These are phyloP conservation scores for Cryptococcus floricola DNA, from an alignment of 1,284 basidiomycete species.

Conservation along the genomic window DNA sequence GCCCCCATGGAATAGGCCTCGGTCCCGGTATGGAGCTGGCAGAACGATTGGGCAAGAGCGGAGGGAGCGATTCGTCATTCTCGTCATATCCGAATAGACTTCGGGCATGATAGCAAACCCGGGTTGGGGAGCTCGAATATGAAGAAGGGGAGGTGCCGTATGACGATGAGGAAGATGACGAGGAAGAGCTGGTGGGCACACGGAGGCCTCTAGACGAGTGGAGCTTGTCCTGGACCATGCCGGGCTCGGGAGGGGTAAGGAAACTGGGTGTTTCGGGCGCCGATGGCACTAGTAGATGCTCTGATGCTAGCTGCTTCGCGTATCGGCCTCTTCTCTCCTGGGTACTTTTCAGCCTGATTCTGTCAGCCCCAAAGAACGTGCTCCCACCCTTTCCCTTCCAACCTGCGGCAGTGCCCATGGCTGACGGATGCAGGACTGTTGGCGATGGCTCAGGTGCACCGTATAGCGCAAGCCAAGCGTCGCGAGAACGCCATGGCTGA, in stretches of 20 bases:
- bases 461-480: slow-evolving; percentile 34
- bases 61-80: not conserved
- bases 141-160: not conserved
- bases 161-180: not conserved
- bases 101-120: not conserved
- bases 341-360: not conserved
- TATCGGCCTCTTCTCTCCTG: not conserved
- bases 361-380: slow-evolving; percentile 13
- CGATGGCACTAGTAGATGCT: not conserved
- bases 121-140: not conserved
- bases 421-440: slow-evolving; percentile 1
- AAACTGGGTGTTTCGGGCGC: not conserved
- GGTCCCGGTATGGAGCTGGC: not conserved
- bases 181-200: not conserved
- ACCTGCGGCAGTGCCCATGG: slow-evolving; percentile 3
- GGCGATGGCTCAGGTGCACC: not conserved
- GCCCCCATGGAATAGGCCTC: not conserved
- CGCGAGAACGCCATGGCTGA: slow-evolving; percentile 39
- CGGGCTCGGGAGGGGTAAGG: not conserved
- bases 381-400: slow-evolving; percentile 10
- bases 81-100: not conserved
- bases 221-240: not conserved
- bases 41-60: not conserved
- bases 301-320: not conserved
- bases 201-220: not conserved